phyloP scores from a whole-genome alignment of 2,329 filamentous ascomycete species.

The Fusarium compactum region DNA sequence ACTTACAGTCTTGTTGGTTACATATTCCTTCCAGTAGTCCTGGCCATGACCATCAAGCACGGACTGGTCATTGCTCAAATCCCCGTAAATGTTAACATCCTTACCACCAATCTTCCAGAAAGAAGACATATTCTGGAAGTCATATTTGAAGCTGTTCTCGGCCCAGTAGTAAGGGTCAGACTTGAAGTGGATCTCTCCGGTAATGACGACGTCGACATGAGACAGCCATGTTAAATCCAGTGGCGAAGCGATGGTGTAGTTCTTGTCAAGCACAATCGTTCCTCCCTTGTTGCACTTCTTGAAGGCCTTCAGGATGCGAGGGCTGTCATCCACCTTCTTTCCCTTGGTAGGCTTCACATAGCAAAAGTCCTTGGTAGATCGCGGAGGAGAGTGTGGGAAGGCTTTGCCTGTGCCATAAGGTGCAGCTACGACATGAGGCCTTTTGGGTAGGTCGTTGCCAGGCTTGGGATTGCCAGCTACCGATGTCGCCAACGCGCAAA shows the following conservation, averaged over 20 bases:
- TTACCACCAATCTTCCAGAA: constrained; percentile 51
- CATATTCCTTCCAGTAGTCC: constrained; percentile 41
- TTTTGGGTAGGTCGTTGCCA: constrained; percentile 20
- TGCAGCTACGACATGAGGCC: constrained; percentile 33
- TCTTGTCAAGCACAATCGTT: constrained; percentile 68
- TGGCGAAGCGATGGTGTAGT: constrained; percentile 73
- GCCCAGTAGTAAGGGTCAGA: constrained; percentile 78
- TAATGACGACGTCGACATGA: constrained; percentile 70
- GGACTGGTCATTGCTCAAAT: constrained; percentile 71
- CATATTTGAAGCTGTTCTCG: constrained; percentile 70
- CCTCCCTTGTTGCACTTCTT: constrained; percentile 71
- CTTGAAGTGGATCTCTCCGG: constrained; percentile 70
- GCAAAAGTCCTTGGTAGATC: constrained; percentile 29
- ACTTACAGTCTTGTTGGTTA: constrained; percentile 48
- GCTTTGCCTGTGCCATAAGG: constrained; percentile 35
- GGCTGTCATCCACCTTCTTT: constrained; percentile 30
- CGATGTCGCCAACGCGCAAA: constrained; percentile 30
- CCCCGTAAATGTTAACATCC: constrained; percentile 73
- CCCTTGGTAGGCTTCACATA: constrained; percentile 37
- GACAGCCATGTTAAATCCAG: constrained; percentile 74
- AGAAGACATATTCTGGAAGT: constrained; percentile 72
- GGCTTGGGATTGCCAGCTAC: constrained; percentile 8
- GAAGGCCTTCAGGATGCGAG: constrained; percentile 40
- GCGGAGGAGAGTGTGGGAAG: constrained; percentile 34
- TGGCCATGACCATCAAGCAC: constrained; percentile 67